These are phyloP conservation scores for Butyriboletus loyo DNA, from an alignment of 768 basidiomycete genomes.

Conservation along the genomic window DNA sequence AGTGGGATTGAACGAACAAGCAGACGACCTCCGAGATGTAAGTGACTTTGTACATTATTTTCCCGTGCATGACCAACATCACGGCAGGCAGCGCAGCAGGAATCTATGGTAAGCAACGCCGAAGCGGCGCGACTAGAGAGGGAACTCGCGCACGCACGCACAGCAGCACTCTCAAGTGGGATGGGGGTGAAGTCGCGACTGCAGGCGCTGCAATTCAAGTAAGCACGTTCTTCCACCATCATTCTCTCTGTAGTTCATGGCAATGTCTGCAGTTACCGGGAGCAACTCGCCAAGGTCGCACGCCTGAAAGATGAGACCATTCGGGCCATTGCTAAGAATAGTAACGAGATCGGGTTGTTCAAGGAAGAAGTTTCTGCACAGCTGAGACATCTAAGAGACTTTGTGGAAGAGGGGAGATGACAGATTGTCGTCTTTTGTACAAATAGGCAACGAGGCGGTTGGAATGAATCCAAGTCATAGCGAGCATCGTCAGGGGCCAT, in stretches of 20 bases:
- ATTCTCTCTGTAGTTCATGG: background rate
- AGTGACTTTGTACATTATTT: constrained; percentile 19
- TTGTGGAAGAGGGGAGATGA: constrained; percentile 52
- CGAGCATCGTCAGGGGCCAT: too few relatives aligned
- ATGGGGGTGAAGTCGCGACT: constrained; percentile 77
- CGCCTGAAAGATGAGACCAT: constrained; percentile 77
- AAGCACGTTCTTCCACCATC: constrained; percentile 22
- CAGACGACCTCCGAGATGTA: constrained; percentile 80
- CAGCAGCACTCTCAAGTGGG: constrained; percentile 75
- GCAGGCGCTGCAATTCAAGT: constrained; percentile 77
- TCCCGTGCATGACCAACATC: background rate
- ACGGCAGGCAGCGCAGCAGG: constrained; percentile 70
- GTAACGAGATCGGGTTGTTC: constrained; percentile 79
- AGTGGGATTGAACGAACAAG: constrained; percentile 64
- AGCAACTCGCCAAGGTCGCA: constrained; percentile 73
- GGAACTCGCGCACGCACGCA: constrained; percentile 71
- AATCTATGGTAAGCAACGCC: constrained; percentile 60
- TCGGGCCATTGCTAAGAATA: constrained; percentile 78
- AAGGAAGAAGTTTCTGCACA: constrained; percentile 75
- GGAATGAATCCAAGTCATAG: background rate
- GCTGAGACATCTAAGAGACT: constrained; percentile 63
- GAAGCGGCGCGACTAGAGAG: constrained; percentile 68
- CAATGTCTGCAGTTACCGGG: constrained; percentile 56
- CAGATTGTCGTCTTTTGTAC: background rate
- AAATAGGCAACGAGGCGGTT: too few relatives aligned